Conservation (phyloP, 2,329 filamentous ascomycete species). For the Bipolaris victoriae region DNA sequence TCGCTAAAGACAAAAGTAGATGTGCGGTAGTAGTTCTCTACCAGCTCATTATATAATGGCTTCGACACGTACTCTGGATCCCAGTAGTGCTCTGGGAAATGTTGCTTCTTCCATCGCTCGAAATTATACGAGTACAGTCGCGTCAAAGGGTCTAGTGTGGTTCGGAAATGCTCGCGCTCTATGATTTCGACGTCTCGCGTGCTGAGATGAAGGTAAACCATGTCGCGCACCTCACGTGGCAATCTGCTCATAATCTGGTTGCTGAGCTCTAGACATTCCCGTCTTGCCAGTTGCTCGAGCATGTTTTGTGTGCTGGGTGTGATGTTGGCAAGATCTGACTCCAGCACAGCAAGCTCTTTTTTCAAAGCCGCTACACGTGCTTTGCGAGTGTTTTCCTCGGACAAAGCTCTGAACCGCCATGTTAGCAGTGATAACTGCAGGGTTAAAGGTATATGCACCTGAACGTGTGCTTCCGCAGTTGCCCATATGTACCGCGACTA, state of each 20-base stretch:
- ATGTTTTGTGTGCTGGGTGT: conserved; percentile 11
- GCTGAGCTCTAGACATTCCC: conserved; percentile 23
- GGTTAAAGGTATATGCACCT: background rate
- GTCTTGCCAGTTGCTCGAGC: conserved; percentile 18
- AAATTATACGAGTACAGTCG: conserved; percentile 23
- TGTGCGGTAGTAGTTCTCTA: conserved; percentile 28
- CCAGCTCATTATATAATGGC: conserved; percentile 19
- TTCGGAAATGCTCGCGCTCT: conserved; percentile 29
- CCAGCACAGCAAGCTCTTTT: conserved; percentile 12
- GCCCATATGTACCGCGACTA: background rate
- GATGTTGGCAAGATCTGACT: conserved; percentile 11
- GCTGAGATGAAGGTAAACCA: conserved; percentile 26
- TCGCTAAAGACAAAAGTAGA: conserved; percentile 28
- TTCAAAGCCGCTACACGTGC: conserved; percentile 10
- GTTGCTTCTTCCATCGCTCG: conserved; percentile 24
- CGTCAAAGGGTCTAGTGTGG: conserved; percentile 25
- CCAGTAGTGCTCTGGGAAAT: conserved; percentile 30
- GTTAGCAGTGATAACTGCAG: background rate
- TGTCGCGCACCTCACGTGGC: conserved; percentile 28
- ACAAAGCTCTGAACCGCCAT: conserved; percentile 3
- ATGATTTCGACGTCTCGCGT: conserved; percentile 17
- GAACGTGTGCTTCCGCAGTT: conserved; percentile 1
- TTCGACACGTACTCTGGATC: conserved; percentile 9
- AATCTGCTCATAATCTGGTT: conserved; percentile 14
- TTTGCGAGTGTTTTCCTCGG: conserved; percentile 7